Percentiles rank a stretch among this genome's conserved stretches.
Conservation (phyloP, 768 basidiomycete species). For the Sutorius australiensis region DNA sequence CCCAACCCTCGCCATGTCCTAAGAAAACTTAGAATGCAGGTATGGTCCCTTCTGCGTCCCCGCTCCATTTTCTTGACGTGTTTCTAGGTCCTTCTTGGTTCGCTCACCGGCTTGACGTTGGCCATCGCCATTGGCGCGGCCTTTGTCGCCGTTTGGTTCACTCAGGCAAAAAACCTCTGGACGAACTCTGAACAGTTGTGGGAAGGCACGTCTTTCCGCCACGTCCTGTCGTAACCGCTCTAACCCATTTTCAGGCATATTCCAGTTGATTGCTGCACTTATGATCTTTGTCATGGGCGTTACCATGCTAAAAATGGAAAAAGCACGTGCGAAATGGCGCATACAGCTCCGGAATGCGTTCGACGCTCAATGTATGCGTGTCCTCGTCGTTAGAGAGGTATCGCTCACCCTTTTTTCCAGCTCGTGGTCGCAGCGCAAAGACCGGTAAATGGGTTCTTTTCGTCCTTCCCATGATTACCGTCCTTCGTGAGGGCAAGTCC, state of each 20-base stretch:
- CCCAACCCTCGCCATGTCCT: slow-evolving; percentile 44
- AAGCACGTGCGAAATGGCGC: slow-evolving; percentile 92
- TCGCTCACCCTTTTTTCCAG: slow-evolving; percentile 19
- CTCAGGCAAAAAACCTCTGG: slow-evolving; percentile 83
- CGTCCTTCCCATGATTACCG: slow-evolving; percentile 85
- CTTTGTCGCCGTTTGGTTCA: slow-evolving; percentile 95
- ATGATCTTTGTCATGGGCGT: slow-evolving; percentile 94
- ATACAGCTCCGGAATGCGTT: slow-evolving; percentile 83
- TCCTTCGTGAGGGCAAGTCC: slow-evolving; percentile 80
- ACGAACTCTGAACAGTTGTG: slow-evolving; percentile 79
- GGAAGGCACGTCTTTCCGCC: slow-evolving; percentile 60
- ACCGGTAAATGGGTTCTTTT: slow-evolving; percentile 86
- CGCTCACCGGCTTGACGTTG: slow-evolving; percentile 67
- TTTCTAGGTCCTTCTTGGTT: slow-evolving; percentile 70
- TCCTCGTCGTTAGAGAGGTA: neutral
- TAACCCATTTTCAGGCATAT: slow-evolving; percentile 46
- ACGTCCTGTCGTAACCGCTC: neutral
- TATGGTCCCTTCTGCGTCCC: slow-evolving; percentile 9
- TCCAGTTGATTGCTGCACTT: slow-evolving; percentile 64
- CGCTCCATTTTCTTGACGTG: neutral
- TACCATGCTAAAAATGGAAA: slow-evolving; percentile 93
- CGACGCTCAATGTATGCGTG: slow-evolving; percentile 46
- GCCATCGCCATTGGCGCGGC: slow-evolving; percentile 84
- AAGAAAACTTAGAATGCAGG: slow-evolving; percentile 69
- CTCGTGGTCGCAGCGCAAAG: slow-evolving; percentile 44